These are phyloP conservation scores for Mycosphaerelloides madeirae DNA, from an alignment of 2,329 filamentous ascomycete species.

Conservation along the genomic window DNA sequence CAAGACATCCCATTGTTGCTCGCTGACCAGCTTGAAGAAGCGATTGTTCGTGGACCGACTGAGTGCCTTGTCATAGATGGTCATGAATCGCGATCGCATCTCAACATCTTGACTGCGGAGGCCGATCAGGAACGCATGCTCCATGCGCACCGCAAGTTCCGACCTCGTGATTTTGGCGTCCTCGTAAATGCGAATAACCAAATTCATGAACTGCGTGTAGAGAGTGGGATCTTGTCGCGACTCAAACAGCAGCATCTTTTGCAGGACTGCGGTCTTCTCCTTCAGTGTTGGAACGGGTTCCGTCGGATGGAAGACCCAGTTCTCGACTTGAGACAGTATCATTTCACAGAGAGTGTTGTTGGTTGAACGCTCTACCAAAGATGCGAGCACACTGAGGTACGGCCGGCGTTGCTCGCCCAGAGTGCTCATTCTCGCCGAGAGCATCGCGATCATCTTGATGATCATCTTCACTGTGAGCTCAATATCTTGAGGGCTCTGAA, in stretches of 20 bases:
- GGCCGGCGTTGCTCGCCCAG: slow-evolving; percentile 86
- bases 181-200: slow-evolving; percentile 97
- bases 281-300: slow-evolving; percentile 96
- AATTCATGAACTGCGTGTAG: slow-evolving; percentile 85
- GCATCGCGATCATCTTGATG: slow-evolving; percentile 90
- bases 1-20: slow-evolving; percentile 96
- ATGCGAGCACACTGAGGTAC: slow-evolving; percentile 91
- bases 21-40: slow-evolving; percentile 79
- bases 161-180: slow-evolving; percentile 93
- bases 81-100: slow-evolving; percentile 95
- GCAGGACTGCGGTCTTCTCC: slow-evolving; percentile 97
- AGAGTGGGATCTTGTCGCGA: slow-evolving; percentile 75
- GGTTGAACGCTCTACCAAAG: slow-evolving; percentile 89
- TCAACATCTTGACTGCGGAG: slow-evolving; percentile 89
- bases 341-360: slow-evolving; percentile 84
- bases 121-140: slow-evolving; percentile 96
- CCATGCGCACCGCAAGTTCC: slow-evolving; percentile 92
- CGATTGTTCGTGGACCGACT: slow-evolving; percentile 88
- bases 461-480: slow-evolving; percentile 88
- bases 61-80: slow-evolving; percentile 89
- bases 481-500: slow-evolving; percentile 65
- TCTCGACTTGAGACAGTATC: slow-evolving; percentile 87
- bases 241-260: slow-evolving; percentile 98
- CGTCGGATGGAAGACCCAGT: slow-evolving; percentile 92
- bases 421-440: slow-evolving; percentile 85